These are phyloP conservation scores for Pseudogymnoascus sp. DNA, from an alignment of 2,329 filamentous ascomycete species.

Conservation along the genomic window DNA sequence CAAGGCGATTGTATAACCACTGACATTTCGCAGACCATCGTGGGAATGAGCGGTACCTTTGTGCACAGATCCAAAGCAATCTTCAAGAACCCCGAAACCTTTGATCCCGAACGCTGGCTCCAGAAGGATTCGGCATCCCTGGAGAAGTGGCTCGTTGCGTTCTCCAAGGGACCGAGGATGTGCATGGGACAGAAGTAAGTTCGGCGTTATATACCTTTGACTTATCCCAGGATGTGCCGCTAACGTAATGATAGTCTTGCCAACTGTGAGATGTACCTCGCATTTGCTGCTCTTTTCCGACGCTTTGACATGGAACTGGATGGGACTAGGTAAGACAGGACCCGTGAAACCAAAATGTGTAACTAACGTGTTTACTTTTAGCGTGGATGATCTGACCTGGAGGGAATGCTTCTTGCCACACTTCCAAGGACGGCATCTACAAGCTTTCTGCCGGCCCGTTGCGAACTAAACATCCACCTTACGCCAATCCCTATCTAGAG, in stretches of 20 bases:
- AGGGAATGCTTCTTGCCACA: constrained; percentile 23
- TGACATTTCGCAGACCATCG: not conserved
- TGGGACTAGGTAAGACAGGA: constrained; percentile 18
- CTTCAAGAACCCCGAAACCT: constrained; percentile 19
- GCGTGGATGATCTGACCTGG: constrained; percentile 24
- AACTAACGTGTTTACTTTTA: not conserved
- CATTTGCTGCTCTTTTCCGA: constrained; percentile 27
- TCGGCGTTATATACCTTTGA: not conserved
- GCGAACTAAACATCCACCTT: not conserved
- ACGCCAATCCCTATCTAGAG: not conserved
- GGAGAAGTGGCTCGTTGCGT: constrained; percentile 34
- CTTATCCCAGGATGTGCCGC: not conserved
- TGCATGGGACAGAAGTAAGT: constrained; percentile 28
- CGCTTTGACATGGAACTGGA: constrained; percentile 26
- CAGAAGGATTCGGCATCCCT: constrained; percentile 4
- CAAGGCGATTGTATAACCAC: too few relatives aligned
- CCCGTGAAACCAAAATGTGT: not conserved
- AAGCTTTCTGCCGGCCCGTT: constrained; percentile 19
- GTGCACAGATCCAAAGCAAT: constrained; percentile 21
- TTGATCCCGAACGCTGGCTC: constrained; percentile 21
- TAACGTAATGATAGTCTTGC: constrained; percentile 15
- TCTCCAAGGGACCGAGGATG: constrained; percentile 35
- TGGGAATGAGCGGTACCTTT: constrained; percentile 18
- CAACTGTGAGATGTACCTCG: constrained; percentile 28
- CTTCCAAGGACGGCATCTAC: constrained; percentile 19